Percentiles rank a stretch among this genome's conserved stretches.
Conservation (phyloP, 371 early-diverging fungal species). For the Conidiobolus incongruus region DNA sequence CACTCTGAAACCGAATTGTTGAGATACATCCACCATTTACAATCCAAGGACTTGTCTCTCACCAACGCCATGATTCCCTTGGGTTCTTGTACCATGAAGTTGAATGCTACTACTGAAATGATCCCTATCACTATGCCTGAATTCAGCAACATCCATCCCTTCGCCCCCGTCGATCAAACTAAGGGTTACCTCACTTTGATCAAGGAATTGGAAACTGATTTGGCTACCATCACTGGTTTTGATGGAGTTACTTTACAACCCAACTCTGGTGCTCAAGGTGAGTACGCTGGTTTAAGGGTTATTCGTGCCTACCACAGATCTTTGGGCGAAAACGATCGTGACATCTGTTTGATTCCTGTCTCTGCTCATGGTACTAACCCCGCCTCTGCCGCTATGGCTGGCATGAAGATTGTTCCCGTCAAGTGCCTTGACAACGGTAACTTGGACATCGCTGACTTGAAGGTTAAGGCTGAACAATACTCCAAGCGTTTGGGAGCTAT, state of each 20-base stretch:
- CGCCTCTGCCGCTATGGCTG: conserved; percentile 94
- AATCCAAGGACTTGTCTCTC: conserved; percentile 86
- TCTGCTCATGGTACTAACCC: conserved; percentile 98
- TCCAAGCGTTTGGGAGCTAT: conserved; percentile 66
- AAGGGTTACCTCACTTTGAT: conserved; percentile 72
- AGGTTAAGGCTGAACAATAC: conserved; percentile 66
- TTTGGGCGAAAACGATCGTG: conserved; percentile 56
- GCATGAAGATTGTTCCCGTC: conserved; percentile 77
- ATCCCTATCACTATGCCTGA: conserved; percentile 95
- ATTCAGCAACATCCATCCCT: conserved; percentile 85
- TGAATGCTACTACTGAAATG: conserved; percentile 95
- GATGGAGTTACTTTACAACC: conserved; percentile 83
- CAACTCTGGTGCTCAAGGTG: conserved; percentile 95
- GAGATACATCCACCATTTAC: conserved; percentile 78
- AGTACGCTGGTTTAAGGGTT: conserved; percentile 84
- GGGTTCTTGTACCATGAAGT: conserved; percentile 97
- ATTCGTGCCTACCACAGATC: conserved; percentile 79
- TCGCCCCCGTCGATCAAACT: conserved; percentile 79
- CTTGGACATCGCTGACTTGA: conserved; percentile 72
- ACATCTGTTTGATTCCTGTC: conserved; percentile 87
- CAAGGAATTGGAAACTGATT: conserved; percentile 60
- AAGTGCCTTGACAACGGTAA: conserved; percentile 79
- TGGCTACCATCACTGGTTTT: conserved; percentile 83
- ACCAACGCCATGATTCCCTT: conserved; percentile 95
- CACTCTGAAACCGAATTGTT: conserved; percentile 98